Evolutionary conservation across 208 protist species (phyloP), one percentile per base, ranked within the genome.

Genomic region (Acanthamoeba triangularis): DNA sequence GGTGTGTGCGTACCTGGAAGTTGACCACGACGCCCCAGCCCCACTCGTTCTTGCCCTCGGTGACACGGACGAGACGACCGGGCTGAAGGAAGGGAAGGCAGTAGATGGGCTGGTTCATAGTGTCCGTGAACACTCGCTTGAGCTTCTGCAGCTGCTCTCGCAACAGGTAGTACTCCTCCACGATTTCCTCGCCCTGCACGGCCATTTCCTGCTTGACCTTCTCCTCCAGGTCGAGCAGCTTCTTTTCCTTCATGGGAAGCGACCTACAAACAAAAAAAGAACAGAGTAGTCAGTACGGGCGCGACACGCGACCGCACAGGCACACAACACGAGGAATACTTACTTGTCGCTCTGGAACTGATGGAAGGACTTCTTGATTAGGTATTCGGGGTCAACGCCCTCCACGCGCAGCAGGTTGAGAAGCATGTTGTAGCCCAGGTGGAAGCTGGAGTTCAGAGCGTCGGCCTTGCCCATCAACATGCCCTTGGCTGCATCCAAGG

Each of bases 371-470:
- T 98, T 97, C 96, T 98, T 98, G 97, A 99, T 99, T 97, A 99
- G 98, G 96, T 99, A 99, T 96, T 99, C 98, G 11, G 99, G 99
- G 95, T 99, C 98, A 8, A 99, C 98, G 93, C 99, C 99, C 97
- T 99, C 99, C 7, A 99, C 98, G n/a, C 99, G 98, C 33, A 99
- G 95, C 69, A 99, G 96, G 96, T 99, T 99, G 16, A 99, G 98
- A 65, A 99, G 97, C 99, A 99, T 99, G 97, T 99, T 99, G 98
- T 99, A 99, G 59, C 98, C 99, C 67, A 99, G 97, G 96, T 99
- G 99, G 96, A 99, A 99, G 90, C 98, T 98, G 96, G 97, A 78
- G 82, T 96, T 97, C 10, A 97, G 84, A 16, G 80, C 49, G 76
- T 96, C 95, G 23, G 99, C 98, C 56, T 98, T 97, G 44, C 99